phyloP scores from a whole-genome alignment of 2,329 filamentous ascomycete genomes.

The Acrocalymma vagum region DNA sequence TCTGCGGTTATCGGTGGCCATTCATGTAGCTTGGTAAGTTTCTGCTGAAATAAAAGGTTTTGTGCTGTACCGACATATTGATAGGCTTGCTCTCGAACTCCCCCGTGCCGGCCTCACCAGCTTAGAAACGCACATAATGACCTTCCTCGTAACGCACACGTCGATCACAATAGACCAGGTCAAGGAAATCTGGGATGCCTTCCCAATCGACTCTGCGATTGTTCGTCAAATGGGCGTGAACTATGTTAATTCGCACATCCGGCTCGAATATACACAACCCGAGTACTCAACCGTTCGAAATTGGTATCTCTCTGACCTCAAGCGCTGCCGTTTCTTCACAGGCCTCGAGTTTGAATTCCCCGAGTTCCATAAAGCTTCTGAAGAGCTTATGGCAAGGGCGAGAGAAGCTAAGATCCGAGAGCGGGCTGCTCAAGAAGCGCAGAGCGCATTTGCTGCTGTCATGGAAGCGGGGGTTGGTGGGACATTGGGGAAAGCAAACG shows the following conservation, averaged over 20 bases:
- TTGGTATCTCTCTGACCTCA: constrained; percentile 14
- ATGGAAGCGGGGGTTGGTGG: too few relatives aligned
- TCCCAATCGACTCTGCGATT: constrained; percentile 16
- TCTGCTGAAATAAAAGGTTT: too few relatives aligned
- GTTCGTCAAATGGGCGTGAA: constrained; percentile 23
- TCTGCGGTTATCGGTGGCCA: constrained; percentile 16
- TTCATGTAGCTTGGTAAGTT: constrained; percentile 32
- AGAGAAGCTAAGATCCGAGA: too few relatives aligned
- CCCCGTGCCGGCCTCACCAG: constrained; percentile 18
- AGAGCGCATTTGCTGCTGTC: too few relatives aligned
- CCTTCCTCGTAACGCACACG: constrained; percentile 16
- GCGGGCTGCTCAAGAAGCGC: not conserved
- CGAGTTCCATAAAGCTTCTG: constrained; percentile 11
- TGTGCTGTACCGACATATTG: too few relatives aligned
- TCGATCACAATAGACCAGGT: constrained; percentile 20
- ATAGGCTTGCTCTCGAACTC: constrained; percentile 27
- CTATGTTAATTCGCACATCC: constrained; percentile 18
- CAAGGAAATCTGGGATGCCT: constrained; percentile 22
- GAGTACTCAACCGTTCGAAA: constrained; percentile 11
- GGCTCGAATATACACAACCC: constrained; percentile 10
- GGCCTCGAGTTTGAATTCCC: constrained; percentile 12
- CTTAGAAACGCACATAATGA: constrained; percentile 22
- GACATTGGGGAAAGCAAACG: too few relatives aligned
- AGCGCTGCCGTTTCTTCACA: constrained; percentile 18
- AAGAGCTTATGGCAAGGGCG: constrained; percentile 2